Evolutionary conservation across 352 stramenopile species (phyloP), one percentile per base, ranked within the genome.

Genomic region (Globisporangium solare): DNA sequence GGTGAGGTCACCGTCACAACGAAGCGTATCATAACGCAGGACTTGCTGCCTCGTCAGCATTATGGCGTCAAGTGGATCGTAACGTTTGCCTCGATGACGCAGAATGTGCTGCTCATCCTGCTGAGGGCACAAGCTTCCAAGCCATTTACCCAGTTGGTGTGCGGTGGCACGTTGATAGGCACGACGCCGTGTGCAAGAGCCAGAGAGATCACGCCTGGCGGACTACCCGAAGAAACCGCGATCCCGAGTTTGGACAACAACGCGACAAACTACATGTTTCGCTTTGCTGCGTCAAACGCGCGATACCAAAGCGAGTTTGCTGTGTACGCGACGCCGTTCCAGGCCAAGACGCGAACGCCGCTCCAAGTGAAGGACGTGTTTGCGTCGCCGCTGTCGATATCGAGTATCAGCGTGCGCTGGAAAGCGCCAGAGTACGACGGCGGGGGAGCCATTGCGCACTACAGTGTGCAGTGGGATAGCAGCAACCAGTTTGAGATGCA

Each of bases 401-500:
- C 69, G 4, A 60, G 48, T 7, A 58, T 94, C 18, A 66, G 66
- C 6, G 78, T 97, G 15, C 68, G 76, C 22, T 98, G 94, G 94
- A 70, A 56, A 15, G 50, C 73, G 1, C 90, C 94, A 15, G 35
- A 66, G 6, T 73, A 76, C 49, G 58, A 80, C 53, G 89, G 92
- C 13, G 94, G 92, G 0, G 60, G 81, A n/a, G 47, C 41, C 6
- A 66, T 98, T 15, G 75, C 80, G n/a, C 78, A 95, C 51, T 98
- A 97, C 73, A 89, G 86, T 24, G 64, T 98, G 8, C 86, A 98
- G 67, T 98, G 94, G 92, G 94, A 97, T 53, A 74, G 83, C 18
- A 91, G 82, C 41, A 62, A 73, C 11, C 75, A 68, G 32, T 98
- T 98, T 64, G 79, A 93, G 35, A 67, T 79, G 51, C 74, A 88